A percentile compares a stretch with the other conserved stretches of the same genome.
Evolutionary conservation across 352 stramenopile genomes (phyloP).

Genomic region (Phytopythium helicoides): DNA sequence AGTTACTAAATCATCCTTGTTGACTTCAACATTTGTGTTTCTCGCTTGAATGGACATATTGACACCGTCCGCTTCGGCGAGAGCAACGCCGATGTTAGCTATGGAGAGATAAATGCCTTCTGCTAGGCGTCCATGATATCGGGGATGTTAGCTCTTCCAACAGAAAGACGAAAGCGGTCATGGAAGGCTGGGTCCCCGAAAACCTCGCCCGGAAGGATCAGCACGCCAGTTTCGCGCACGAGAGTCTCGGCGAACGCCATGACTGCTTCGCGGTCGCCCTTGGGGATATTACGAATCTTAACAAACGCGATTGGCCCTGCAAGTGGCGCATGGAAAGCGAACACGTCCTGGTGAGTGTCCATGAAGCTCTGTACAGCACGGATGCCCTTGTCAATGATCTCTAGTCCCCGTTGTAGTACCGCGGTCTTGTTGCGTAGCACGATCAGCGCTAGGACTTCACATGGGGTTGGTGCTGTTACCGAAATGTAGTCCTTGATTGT

Average conservation of each 20-base stretch:
- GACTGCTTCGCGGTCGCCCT: not conserved
- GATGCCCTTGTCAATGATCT: slow-evolving; percentile 14
- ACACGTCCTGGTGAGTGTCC: slow-evolving; percentile 20
- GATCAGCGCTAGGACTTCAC: slow-evolving; percentile 55
- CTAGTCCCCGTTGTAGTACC: slow-evolving; percentile 19
- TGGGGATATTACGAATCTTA: slow-evolving; percentile 13
- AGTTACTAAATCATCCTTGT: too few species aligned
- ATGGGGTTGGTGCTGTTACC: slow-evolving; percentile 53
- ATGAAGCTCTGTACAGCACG: slow-evolving; percentile 31
- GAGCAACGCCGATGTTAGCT: not conserved
- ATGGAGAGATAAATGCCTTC: slow-evolving; percentile 1
- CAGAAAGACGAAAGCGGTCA: slow-evolving; percentile 29
- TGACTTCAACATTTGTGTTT: not conserved
- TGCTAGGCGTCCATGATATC: slow-evolving; percentile 27
- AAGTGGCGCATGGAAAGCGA: slow-evolving; percentile 28
- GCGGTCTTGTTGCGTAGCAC: slow-evolving; percentile 35
- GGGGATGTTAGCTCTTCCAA: slow-evolving; percentile 25
- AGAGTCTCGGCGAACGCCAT: slow-evolving; percentile 27
- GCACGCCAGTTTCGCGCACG: slow-evolving; percentile 25
- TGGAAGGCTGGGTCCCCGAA: slow-evolving; percentile 17
- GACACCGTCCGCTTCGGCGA: not conserved
- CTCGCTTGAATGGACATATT: not conserved
- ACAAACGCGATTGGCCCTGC: slow-evolving; percentile 39
- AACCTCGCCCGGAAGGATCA: slow-evolving; percentile 31
- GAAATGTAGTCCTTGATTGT: slow-evolving; percentile 72